Percentiles rank a stretch among this genome's conserved stretches.
phyloP scores from a whole-genome alignment of 23 red algal genomes.

The Pyropia yezoensis region DNA sequence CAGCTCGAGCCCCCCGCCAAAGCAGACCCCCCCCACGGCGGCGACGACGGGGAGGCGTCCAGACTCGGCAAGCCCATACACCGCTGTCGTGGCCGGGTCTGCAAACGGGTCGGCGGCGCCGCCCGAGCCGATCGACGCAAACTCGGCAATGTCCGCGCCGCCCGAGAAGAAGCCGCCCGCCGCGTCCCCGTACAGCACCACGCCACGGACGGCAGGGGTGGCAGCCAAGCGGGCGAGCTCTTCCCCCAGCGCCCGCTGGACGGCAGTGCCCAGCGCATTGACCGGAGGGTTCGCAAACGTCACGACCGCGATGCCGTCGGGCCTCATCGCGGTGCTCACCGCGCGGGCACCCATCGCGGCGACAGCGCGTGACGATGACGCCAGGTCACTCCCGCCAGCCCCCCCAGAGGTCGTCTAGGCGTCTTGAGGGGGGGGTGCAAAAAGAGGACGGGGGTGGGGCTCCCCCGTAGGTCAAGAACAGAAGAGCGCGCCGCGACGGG shows the following conservation, averaged over 20 bases:
- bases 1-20: conserved; percentile 89
- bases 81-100: conserved; percentile 37
- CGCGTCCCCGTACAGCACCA: conserved; percentile 26
- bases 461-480: too few species aligned
- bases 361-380: too few species aligned
- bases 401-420: too few species aligned
- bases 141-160: conserved; percentile 92
- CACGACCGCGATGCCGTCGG: conserved; percentile 54
- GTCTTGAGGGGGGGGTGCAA: too few species aligned
- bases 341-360: too few species aligned
- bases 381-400: too few species aligned
- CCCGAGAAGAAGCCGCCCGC: conserved; percentile 73
- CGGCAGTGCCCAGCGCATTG: conserved; percentile 68
- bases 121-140: conserved; percentile 28
- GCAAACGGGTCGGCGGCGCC: conserved; percentile 12
- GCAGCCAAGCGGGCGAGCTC: conserved; percentile 27
- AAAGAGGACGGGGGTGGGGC: too few species aligned
- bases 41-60: conserved; percentile 68
- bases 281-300: conserved; percentile 76
- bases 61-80: conserved; percentile 26
- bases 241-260: conserved; percentile 34
- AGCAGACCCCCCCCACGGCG: conserved; percentile 63
- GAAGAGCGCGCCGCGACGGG: too few species aligned
- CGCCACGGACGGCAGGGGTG: conserved; percentile 8
- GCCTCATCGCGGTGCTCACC: neutral